These are phyloP conservation scores for Dovyalis caffra DNA, from an alignment of 345 rosid species.

Conservation along the genomic window DNA sequence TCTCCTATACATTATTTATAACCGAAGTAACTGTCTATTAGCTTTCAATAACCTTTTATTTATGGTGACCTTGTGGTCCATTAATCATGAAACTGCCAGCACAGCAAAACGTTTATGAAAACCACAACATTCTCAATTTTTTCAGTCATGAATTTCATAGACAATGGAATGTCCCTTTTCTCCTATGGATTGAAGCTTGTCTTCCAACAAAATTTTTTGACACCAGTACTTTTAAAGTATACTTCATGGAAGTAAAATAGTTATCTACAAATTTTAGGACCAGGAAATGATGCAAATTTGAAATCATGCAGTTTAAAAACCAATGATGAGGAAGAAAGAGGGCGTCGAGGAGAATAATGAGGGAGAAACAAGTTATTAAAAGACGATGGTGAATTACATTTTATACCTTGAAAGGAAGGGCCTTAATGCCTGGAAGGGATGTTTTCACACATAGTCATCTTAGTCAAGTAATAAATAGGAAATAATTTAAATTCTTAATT, in stretches of 20 bases:
- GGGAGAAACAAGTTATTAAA: not conserved
- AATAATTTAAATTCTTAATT: not conserved
- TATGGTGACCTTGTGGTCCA: not conserved
- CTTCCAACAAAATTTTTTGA: not conserved
- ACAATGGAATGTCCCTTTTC: not conserved
- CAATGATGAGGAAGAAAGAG: not conserved
- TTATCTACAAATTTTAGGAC: not conserved
- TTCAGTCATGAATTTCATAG: not conserved
- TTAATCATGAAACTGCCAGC: not conserved
- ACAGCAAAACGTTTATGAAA: not conserved
- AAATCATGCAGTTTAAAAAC: not conserved
- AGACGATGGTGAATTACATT: not conserved
- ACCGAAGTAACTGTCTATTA: not conserved
- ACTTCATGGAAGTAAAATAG: not conserved
- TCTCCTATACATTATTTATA: not conserved
- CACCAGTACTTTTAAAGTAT: not conserved
- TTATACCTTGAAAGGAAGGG: not conserved
- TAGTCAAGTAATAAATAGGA: not conserved
- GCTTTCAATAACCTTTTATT: conserved; percentile 1
- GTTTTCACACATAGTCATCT: not conserved
- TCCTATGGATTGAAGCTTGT: not conserved
- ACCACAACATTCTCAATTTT: not conserved
- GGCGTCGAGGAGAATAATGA: not conserved
- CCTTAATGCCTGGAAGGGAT: not conserved
- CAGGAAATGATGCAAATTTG: not conserved